These are phyloP conservation scores for Catunica adiposa DNA, from an alignment of 2,329 filamentous ascomycete species.

Conservation along the genomic window DNA sequence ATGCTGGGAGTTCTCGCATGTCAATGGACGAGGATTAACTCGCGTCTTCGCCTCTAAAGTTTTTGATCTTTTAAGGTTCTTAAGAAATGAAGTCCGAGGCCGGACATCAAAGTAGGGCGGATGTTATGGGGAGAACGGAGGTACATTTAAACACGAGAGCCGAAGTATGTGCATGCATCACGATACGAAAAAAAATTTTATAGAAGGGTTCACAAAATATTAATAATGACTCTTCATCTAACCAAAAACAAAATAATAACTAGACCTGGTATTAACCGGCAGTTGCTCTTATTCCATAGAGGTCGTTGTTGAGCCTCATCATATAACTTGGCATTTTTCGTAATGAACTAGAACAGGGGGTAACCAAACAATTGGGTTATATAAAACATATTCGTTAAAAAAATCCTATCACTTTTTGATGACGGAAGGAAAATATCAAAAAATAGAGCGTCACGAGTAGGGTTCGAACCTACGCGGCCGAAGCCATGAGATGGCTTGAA, in stretches of 20 bases:
- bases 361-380: too few relatives aligned
- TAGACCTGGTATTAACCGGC: too few relatives aligned
- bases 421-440: background rate
- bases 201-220: too few relatives aligned
- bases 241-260: too few relatives aligned
- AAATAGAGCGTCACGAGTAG: slow-evolving; percentile 15
- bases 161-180: background rate
- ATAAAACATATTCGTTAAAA: too few relatives aligned
- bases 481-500: slow-evolving; percentile 15
- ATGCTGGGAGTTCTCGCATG: background rate
- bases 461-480: slow-evolving; percentile 15
- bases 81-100: background rate
- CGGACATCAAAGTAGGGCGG: background rate
- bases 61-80: background rate
- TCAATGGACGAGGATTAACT: background rate
- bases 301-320: too few relatives aligned
- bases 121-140: background rate
- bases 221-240: too few relatives aligned
- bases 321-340: too few relatives aligned
- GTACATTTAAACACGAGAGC: background rate
- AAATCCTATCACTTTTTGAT: background rate
- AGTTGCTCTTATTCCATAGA: too few relatives aligned
- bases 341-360: too few relatives aligned
- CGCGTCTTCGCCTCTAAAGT: background rate
- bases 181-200: too few relatives aligned